Base-by-base conservation (phyloP, 2,329 filamentous ascomycete species). In the Fusarium austroafricanum region DNA sequence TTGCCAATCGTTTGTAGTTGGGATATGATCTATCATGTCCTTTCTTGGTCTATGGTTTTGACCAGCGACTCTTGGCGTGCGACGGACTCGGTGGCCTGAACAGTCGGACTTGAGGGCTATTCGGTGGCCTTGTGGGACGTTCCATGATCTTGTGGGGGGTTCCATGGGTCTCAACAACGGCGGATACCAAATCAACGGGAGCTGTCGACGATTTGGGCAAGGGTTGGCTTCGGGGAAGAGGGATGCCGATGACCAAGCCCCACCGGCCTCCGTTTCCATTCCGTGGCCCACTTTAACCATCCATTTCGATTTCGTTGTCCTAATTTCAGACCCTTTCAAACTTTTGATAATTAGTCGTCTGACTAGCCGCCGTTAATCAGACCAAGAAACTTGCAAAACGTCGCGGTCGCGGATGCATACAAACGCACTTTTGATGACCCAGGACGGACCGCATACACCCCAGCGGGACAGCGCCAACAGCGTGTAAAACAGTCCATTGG, bases 361-460 rank as follows among this genome's bases (percentile, higher is more conserved):
- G 21, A 33, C 56, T 62, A 65, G 35, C 21, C 42, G 35, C 46
- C 61, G 42, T 46, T 46, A 42, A 38, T 18, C 18, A 43, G 28
- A 38, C 33, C 38, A 43, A 44, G 31, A 42, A 40, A 60, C 26
- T 42, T 63, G 39, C 43, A 47, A 58, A 57, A 58, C 40, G 42
- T 67, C 29, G 58, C 35, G 35, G 37, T 31, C 26, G 29, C 40
- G 66, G 67, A 45, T 55, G 47, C 59, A 70, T 70, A 57, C 33
- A 70, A 58, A 23, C 66, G 56, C 42, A 44, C 57, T 67, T 69
- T 70, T 23, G 33, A 60, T 70, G 46, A 21, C 35, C 44, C 28
- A 49, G 26, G 49, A 11, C 59, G 29, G 61, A 45, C 61, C 45
- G 43, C 39, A 60, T 55, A 51, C 26, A 61, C 47, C 50, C 39